Percentiles rank a stretch among this genome's conserved stretches.
phyloP scores from a whole-genome alignment of 73 alveolate species.

The Tetrahymena elliotti region DNA sequence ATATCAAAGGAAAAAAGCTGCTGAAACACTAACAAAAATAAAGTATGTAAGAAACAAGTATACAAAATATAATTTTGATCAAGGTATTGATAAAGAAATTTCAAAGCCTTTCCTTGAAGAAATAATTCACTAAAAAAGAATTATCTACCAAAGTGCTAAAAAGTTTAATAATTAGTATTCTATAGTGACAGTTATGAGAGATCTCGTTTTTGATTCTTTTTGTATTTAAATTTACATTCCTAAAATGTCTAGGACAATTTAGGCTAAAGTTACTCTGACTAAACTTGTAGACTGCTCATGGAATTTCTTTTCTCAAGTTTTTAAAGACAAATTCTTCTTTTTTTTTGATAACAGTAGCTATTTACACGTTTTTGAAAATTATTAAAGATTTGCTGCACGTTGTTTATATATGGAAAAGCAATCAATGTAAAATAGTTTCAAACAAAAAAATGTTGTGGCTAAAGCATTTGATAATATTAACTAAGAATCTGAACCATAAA shows the following conservation, averaged over 20 bases:
- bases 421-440: not conserved
- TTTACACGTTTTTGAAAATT: not conserved
- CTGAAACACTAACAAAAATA: not conserved
- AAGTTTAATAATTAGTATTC: not conserved
- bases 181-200: not conserved
- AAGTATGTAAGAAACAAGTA: not conserved
- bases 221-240: not conserved
- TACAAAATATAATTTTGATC: not conserved
- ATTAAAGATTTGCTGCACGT: not conserved
- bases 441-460: too few species aligned
- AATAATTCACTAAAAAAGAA: not conserved
- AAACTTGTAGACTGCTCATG: not conserved
- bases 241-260: not conserved
- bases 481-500: not conserved
- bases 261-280: not conserved
- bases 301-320: not conserved
- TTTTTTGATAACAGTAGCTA: not conserved
- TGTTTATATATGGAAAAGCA: not conserved
- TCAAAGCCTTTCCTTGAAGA: not conserved
- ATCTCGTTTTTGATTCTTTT: not conserved
- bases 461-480: not conserved
- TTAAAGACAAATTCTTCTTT: not conserved
- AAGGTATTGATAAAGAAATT: not conserved
- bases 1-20: not conserved
- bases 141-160: not conserved